Conservation (phyloP, 352 stramenopile species). For the Phytophthora cryptogea region DNA sequence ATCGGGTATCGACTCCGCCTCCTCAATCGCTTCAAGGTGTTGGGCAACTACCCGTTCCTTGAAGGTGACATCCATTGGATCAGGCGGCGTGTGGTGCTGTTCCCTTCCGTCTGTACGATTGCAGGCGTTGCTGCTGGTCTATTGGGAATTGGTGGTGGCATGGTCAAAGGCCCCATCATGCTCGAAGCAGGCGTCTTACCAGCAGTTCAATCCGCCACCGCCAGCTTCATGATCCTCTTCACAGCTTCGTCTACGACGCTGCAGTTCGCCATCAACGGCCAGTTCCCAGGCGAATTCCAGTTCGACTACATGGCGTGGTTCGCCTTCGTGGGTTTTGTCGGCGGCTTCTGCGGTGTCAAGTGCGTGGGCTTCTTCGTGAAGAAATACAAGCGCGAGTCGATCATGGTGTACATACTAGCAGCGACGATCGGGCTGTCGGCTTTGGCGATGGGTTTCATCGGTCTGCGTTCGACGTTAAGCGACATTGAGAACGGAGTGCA, state of each 20-base stretch:
- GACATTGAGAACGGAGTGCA: conserved; percentile 59
- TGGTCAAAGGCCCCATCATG: conserved; percentile 97
- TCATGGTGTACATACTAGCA: conserved; percentile 75
- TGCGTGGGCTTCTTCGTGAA: conserved; percentile 89
- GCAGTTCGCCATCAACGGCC: conserved; percentile 76
- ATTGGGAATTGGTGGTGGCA: conserved; percentile 95
- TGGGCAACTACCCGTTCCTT: conserved; percentile 67
- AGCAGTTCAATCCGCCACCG: conserved; percentile 87
- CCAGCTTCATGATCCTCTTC: conserved; percentile 90
- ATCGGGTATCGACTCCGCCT: conserved; percentile 56
- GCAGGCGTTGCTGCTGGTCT: conserved; percentile 94
- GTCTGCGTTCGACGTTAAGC: conserved; percentile 44
- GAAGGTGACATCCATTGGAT: conserved; percentile 90
- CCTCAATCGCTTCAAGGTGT: conserved; percentile 60
- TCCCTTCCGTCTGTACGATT: conserved; percentile 90
- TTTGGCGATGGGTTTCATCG: conserved; percentile 65
- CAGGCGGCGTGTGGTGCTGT: conserved; percentile 78
- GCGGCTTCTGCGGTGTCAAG: conserved; percentile 66
- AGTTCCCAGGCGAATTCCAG: conserved; percentile 72
- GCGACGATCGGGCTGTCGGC: conserved; percentile 71
- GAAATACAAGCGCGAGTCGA: conserved; percentile 86
- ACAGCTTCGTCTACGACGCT: conserved; percentile 93
- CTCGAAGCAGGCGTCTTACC: conserved; percentile 95
- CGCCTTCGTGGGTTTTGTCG: conserved; percentile 89
- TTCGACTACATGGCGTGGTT: conserved; percentile 92